Conservation (phyloP, 257 asterid species). For the Scutellaria galericulata region DNA sequence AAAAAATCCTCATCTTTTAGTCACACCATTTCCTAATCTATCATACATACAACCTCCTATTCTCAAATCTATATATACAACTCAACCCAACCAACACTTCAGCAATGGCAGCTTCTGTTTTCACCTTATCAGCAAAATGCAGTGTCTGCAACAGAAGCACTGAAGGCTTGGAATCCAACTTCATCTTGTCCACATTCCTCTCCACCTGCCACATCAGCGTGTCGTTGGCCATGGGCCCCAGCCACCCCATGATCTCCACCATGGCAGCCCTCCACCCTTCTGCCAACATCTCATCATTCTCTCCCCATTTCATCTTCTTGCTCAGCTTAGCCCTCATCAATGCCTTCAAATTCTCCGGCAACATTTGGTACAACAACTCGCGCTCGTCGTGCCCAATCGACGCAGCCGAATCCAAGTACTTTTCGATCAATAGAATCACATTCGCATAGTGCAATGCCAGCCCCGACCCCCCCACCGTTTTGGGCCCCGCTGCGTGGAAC, state of each 20-base stretch:
- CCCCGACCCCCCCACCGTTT: slow-evolving; percentile 78
- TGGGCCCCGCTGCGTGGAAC: slow-evolving; percentile 72
- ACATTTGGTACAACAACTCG: slow-evolving; percentile 60
- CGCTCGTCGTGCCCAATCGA: slow-evolving; percentile 45
- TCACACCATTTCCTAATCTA: background rate
- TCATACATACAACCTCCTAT: slow-evolving; percentile 37
- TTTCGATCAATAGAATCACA: slow-evolving; percentile 58
- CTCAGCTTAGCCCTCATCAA: slow-evolving; percentile 66
- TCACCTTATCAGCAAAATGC: slow-evolving; percentile 82
- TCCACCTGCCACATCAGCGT: slow-evolving; percentile 76
- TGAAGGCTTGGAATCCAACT: slow-evolving; percentile 53
- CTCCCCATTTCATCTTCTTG: slow-evolving; percentile 54
- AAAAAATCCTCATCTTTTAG: background rate
- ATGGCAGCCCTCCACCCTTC: slow-evolving; percentile 81
- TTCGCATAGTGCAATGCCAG: slow-evolving; percentile 76
- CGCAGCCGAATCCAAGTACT: slow-evolving; percentile 43
- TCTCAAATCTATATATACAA: slow-evolving; percentile 67
- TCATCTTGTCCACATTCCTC: slow-evolving; percentile 66
- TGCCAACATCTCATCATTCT: slow-evolving; percentile 56
- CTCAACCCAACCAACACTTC: slow-evolving; percentile 82
- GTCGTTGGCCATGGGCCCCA: slow-evolving; percentile 69
- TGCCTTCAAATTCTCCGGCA: slow-evolving; percentile 67
- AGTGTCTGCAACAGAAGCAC: slow-evolving; percentile 68
- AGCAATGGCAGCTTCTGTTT: slow-evolving; percentile 87
- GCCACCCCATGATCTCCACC: slow-evolving; percentile 75